Evolutionary conservation across 768 basidiomycete genomes (phyloP).

Genomic region (Mycena polygramma): DNA sequence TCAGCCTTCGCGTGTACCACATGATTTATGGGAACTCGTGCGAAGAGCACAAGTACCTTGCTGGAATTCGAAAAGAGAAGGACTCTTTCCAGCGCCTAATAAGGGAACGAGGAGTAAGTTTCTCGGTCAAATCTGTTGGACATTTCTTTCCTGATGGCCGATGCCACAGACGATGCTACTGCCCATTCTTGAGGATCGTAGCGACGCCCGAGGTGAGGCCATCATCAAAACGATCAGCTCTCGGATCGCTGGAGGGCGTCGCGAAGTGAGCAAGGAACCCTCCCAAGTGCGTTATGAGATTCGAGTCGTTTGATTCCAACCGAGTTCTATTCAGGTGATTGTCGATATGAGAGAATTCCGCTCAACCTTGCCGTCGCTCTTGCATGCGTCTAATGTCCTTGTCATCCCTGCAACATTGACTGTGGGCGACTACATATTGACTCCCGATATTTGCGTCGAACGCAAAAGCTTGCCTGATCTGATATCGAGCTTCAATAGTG

Average conservation of each 20-base stretch:
- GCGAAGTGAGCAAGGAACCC: slow-evolving; percentile 73
- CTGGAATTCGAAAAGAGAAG: slow-evolving; percentile 90
- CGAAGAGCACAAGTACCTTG: slow-evolving; percentile 96
- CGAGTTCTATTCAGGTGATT: slow-evolving; percentile 71
- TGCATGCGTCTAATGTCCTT: slow-evolving; percentile 84
- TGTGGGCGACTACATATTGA: slow-evolving; percentile 96
- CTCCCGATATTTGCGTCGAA: slow-evolving; percentile 96
- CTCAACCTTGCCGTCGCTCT: slow-evolving; percentile 89
- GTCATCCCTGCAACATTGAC: slow-evolving; percentile 94
- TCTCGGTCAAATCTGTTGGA: not conserved
- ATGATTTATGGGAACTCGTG: slow-evolving; percentile 94
- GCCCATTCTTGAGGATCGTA: slow-evolving; percentile 78
- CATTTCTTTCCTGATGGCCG: slow-evolving; percentile 2
- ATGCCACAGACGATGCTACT: slow-evolving; percentile 86
- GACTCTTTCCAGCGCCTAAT: slow-evolving; percentile 94
- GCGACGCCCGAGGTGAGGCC: slow-evolving; percentile 61
- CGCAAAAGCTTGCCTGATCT: slow-evolving; percentile 95
- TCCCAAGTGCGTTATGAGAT: slow-evolving; percentile 61
- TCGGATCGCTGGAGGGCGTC: slow-evolving; percentile 88
- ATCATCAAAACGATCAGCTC: slow-evolving; percentile 86
- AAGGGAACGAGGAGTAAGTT: slow-evolving; percentile 88
- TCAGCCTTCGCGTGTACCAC: slow-evolving; percentile 92
- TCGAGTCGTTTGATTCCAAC: not conserved
- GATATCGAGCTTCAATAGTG: slow-evolving; percentile 93
- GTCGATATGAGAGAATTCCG: slow-evolving; percentile 98